Evolutionary conservation across 164 flowering plant genomes (phyloP), one percentile per base, ranked within the genome.

Genomic region (Cinnamomum micranthum): DNA sequence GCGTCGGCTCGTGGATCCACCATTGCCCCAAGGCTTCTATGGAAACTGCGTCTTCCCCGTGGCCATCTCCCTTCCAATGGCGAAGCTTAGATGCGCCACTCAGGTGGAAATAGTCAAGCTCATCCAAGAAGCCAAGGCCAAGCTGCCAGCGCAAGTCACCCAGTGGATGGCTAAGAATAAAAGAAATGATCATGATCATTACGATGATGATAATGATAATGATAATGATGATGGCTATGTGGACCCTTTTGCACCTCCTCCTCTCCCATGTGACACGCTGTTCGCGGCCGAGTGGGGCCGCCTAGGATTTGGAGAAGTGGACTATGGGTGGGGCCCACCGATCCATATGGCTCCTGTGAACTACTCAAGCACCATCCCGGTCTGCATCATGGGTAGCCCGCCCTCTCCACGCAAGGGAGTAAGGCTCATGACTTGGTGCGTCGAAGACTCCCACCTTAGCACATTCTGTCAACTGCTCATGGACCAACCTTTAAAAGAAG

Each of bases 41-140:
- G 92, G 93, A 2, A 89, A 91, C 79, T 88, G 91, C 72, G 88
- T 91, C 84, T 88, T 87, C 76, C 92, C 92, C 0, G 93, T 88
- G 73, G 84, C 81, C 7, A 71, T 85, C 13, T 80, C 78, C 1
- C 74, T 74, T 12, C 51, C 82, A 15, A 71, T 81, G 31, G 81
- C 72, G 71, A 28, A 23, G 64, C 70, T 86, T 4, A 35, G 24
- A 11, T 12, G 69, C 35, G 84, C 85, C 14, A 77, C 91, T 6
- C 72, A n/a, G 35, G 73, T 31, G 7, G 85, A 85, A 1, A 87
- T 82, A 55, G 90, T 90, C 70, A 81, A 74, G 70, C 24, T 83
- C 67, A 86, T 90, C 47, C 84, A 88, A 77, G 83, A 84, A 23
- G 88, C 88, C 0, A 90, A 90, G 80, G 71, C 73, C 0, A 74